A percentile compares a stretch with the other conserved stretches of the same genome.
Conservation (phyloP, 768 basidiomycete species). For the Tephrocybe sp. region DNA sequence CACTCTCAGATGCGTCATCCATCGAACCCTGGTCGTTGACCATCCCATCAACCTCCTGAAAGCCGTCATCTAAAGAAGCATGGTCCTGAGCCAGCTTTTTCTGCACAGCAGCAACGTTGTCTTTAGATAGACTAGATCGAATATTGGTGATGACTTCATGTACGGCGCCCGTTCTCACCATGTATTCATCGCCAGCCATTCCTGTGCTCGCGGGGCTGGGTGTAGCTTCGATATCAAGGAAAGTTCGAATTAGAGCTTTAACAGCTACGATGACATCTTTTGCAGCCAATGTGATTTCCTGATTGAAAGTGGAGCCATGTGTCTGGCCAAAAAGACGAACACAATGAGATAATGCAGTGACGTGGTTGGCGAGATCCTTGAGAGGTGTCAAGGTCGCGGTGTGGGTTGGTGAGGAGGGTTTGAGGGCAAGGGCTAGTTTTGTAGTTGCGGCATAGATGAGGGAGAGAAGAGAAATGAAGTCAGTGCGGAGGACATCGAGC, state of each 20-base stretch:
- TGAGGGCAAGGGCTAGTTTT: slow-evolving; percentile 63
- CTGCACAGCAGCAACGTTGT: slow-evolving; percentile 58
- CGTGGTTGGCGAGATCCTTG: slow-evolving; percentile 50
- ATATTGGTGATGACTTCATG: slow-evolving; percentile 61
- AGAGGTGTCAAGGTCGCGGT: slow-evolving; percentile 50
- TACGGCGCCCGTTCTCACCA: slow-evolving; percentile 56
- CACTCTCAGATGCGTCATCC: slow-evolving; percentile 36
- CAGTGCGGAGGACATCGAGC: slow-evolving; percentile 46
- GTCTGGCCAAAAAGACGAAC: slow-evolving; percentile 38
- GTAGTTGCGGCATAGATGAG: slow-evolving; percentile 58
- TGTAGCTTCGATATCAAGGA: slow-evolving; percentile 35
- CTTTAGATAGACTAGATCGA: slow-evolving; percentile 49
- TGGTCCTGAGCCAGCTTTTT: slow-evolving; percentile 51
- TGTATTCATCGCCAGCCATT: slow-evolving; percentile 43
- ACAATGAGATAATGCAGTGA: slow-evolving; percentile 52
- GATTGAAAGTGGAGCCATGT: slow-evolving; percentile 48
- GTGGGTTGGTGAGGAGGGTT: slow-evolving; percentile 55
- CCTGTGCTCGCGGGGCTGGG: slow-evolving; percentile 19
- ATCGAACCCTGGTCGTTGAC: slow-evolving; percentile 37
- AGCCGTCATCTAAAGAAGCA: slow-evolving; percentile 59
- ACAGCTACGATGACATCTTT: slow-evolving; percentile 45
- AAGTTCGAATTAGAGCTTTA: slow-evolving; percentile 40
- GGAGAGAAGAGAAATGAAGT: slow-evolving; percentile 56
- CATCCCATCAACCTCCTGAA: slow-evolving; percentile 59
- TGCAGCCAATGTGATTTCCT: slow-evolving; percentile 41